Evolutionary conservation across 306 rosid genomes (phyloP).

Genomic region (Citrullus mucosospermus): DNA sequence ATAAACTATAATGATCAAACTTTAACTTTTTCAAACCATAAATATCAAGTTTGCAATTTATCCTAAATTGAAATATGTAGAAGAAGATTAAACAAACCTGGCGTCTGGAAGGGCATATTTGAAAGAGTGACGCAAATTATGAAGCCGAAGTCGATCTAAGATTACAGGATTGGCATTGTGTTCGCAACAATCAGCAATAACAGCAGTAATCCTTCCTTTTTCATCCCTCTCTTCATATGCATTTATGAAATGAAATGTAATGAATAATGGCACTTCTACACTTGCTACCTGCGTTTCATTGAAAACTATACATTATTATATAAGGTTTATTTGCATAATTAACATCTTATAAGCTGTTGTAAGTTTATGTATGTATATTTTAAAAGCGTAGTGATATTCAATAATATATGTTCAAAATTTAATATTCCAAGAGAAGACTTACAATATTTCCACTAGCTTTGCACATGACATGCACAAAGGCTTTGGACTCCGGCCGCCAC

Average conservation of each 20-base stretch:
- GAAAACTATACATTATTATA: neutral
- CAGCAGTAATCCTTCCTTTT: conserved; percentile 60
- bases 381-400: neutral
- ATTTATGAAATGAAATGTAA: conserved; percentile 87
- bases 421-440: conserved; percentile 8
- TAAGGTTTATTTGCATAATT: too few species aligned
- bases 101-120: conserved; percentile 83
- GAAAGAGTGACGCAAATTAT: conserved; percentile 49
- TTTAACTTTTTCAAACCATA: too few species aligned
- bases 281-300: conserved; percentile 45
- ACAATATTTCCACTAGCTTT: conserved; percentile 68
- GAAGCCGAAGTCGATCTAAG: conserved; percentile 53
- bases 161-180: conserved; percentile 56
- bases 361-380: too few species aligned
- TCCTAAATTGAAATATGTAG: neutral
- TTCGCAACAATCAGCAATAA: conserved; percentile 77
- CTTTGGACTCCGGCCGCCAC: conserved; percentile 82
- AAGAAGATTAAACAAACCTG: conserved; percentile 19
- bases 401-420: neutral
- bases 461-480: conserved; percentile 69
- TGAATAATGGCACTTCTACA: conserved; percentile 73
- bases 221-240: conserved; percentile 77
- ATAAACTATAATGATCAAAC: too few species aligned
- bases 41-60: too few species aligned
- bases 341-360: too few species aligned